Percentiles rank a stretch among this genome's conserved stretches.
Evolutionary conservation across 768 basidiomycete species (phyloP).

Genomic region (Tricholoma sp.): DNA sequence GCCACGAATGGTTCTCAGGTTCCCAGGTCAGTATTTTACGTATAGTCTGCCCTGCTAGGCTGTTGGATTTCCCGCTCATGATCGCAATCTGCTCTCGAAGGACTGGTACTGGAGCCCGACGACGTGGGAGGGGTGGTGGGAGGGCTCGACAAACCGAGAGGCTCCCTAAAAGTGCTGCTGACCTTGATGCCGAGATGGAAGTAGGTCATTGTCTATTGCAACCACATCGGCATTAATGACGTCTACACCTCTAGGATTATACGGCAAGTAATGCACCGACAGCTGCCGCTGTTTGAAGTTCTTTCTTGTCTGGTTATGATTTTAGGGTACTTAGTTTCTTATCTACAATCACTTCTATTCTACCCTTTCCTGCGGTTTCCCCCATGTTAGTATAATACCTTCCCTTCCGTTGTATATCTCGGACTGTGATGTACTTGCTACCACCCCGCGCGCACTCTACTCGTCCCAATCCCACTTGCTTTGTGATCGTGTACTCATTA

Average conservation of each 20-base stretch:
- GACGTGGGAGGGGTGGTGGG: constrained; percentile 40
- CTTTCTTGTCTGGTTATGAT: constrained; percentile 10
- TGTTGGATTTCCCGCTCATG: neutral
- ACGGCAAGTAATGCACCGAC: constrained; percentile 55
- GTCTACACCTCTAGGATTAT: constrained; percentile 49
- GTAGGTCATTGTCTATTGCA: constrained; percentile 33
- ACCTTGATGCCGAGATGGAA: constrained; percentile 98
- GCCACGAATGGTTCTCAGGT: constrained; percentile 22
- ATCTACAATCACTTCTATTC: neutral
- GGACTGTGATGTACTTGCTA: neutral
- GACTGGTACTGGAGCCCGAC: constrained; percentile 30
- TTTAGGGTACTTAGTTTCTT: constrained; percentile 12
- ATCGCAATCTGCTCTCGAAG: constrained; percentile 17
- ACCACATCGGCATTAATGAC: neutral
- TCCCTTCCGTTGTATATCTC: neutral
- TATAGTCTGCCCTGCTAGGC: constrained; percentile 3
- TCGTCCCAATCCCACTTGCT: neutral
- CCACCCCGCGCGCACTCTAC: neutral
- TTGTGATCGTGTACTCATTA: neutral
- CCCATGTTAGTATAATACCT: neutral
- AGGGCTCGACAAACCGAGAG: constrained; percentile 52
- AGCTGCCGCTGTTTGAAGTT: constrained; percentile 26
- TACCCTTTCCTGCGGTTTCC: neutral
- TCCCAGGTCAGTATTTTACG: constrained; percentile 24
- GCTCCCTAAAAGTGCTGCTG: constrained; percentile 76